Conservation (phyloP, 1,284 basidiomycete species). For the Chalciporus piperatoides region DNA sequence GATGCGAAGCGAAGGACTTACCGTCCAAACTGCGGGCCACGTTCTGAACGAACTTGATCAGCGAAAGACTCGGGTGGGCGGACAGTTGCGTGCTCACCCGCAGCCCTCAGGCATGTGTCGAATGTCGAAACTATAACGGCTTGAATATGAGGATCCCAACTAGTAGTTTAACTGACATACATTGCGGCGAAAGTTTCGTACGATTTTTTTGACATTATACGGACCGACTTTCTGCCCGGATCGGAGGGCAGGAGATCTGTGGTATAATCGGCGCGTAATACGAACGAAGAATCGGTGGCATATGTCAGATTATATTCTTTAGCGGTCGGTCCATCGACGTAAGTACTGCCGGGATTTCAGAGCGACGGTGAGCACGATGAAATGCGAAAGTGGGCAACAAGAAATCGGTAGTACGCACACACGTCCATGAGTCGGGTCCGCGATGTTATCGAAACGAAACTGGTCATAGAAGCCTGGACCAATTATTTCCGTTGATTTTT, state of each 20-base stretch:
- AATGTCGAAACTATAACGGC: constrained; percentile 23
- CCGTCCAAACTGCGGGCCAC: constrained; percentile 29
- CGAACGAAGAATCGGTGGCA: constrained; percentile 29
- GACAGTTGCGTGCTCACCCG: constrained; percentile 19
- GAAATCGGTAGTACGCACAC: constrained; percentile 24
- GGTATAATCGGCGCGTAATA: constrained; percentile 36
- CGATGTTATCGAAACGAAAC: constrained; percentile 28
- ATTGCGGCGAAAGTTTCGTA: constrained; percentile 17
- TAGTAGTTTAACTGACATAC: constrained; percentile 13
- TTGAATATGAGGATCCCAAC: background rate
- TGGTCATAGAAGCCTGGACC: constrained; percentile 32
- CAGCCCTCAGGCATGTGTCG: constrained; percentile 29
- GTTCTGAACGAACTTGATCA: constrained; percentile 15
- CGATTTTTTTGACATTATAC: constrained; percentile 20
- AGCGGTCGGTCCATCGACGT: constrained; percentile 33
- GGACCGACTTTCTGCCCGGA: constrained; percentile 28
- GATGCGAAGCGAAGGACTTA: constrained; percentile 9
- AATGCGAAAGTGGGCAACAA: background rate
- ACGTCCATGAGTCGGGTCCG: constrained; percentile 37
- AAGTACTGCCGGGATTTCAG: constrained; percentile 26
- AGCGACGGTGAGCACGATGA: constrained; percentile 2
- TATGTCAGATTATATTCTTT: constrained; percentile 32
- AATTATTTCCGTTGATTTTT: constrained; percentile 18
- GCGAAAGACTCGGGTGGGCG: background rate
- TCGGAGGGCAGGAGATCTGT: constrained; percentile 23